Percentiles rank a stretch among this genome's conserved stretches.
These are phyloP conservation scores for Bipolaris sorokiniana DNA, from an alignment of 2,329 filamentous ascomycete species.

Conservation along the genomic window DNA sequence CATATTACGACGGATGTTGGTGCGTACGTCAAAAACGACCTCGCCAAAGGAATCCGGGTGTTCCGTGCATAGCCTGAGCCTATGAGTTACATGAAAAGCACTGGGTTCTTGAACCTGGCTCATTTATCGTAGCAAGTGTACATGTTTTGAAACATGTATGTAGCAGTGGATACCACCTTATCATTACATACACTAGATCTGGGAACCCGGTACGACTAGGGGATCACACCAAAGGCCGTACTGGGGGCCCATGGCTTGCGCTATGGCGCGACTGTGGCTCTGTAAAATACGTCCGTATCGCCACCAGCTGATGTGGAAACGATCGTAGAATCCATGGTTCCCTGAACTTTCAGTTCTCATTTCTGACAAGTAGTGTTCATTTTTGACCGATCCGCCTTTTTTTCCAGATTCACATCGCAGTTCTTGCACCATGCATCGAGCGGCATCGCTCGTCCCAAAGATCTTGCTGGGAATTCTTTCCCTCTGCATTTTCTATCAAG, in stretches of 20 bases:
- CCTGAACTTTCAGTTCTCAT: not conserved
- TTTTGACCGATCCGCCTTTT: too few relatives aligned
- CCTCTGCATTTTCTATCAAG: slow-evolving; percentile 15
- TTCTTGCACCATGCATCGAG: not conserved
- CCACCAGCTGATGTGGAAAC: not conserved
- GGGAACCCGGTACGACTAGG: not conserved
- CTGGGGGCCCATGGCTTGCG: not conserved
- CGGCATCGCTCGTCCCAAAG: not conserved
- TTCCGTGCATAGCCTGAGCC: not conserved
- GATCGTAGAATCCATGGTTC: not conserved
- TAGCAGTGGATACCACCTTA: not conserved
- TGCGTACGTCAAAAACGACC: too few relatives aligned
- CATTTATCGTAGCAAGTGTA: too few relatives aligned
- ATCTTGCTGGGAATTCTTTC: slow-evolving; percentile 7
- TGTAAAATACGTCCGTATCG: not conserved
- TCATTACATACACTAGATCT: too few relatives aligned
- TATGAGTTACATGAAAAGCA: too few relatives aligned
- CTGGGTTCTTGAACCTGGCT: too few relatives aligned
- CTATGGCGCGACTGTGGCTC: not conserved
- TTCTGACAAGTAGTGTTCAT: too few relatives aligned
- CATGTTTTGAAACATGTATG: not conserved
- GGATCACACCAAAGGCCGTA: not conserved
- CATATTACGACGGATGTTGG: too few relatives aligned
- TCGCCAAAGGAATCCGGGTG: too few relatives aligned
- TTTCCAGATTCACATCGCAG: too few relatives aligned